Conservation (phyloP, 2,329 filamentous ascomycete species). For the Xylaria sp. region DNA sequence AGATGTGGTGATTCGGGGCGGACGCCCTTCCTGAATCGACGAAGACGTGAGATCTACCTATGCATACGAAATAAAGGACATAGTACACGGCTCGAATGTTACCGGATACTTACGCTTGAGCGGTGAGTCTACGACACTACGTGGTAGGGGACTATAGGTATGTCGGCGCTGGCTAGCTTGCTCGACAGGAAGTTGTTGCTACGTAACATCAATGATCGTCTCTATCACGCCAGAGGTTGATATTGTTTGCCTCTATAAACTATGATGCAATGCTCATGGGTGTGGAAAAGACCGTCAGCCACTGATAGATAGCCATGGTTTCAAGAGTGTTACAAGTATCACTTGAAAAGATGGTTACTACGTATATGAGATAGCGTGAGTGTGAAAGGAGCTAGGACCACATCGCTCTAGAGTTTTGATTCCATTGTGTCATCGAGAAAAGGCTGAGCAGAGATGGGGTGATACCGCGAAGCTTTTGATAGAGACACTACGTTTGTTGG, state of each 20-base stretch:
- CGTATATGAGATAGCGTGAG: neutral
- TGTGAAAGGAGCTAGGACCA: constrained; percentile 6
- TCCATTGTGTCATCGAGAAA: neutral
- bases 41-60: neutral
- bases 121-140: no score
- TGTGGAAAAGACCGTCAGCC: neutral
- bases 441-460: neutral
- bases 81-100: neutral
- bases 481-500: neutral
- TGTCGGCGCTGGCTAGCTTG: no score
- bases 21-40: neutral
- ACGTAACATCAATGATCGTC: neutral
- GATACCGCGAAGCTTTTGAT: neutral
- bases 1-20: neutral
- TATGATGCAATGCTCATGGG: constrained; percentile 3
- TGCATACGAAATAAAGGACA: neutral
- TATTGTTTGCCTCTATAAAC: neutral
- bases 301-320: neutral
- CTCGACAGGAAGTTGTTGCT: neutral
- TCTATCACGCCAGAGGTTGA: neutral
- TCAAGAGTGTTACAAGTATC: neutral
- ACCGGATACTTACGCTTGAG: no score
- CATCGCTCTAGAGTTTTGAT: neutral
- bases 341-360: neutral
- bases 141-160: no score